Base-by-base conservation (phyloP, 768 basidiomycete species). In the Tricholoma matsutake region DNA sequence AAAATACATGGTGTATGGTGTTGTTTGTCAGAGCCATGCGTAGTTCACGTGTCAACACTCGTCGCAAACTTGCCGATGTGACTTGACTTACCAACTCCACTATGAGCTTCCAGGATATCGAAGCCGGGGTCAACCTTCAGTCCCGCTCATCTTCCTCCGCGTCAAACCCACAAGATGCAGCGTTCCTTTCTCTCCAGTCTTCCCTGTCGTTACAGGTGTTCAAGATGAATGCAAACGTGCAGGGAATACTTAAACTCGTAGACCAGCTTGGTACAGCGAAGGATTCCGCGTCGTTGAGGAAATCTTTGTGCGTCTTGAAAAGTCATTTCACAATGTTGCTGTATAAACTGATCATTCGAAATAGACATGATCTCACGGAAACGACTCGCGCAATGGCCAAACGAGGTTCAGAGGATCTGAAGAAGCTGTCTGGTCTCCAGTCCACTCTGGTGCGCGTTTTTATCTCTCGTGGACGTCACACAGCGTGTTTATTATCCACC, bases 171-270 rank as follows among this genome's bases (percentile, higher is more conserved):
- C 81, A 91, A 70, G 93, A 95, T 74, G 81, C 85, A 6, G 81
- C 88, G 3, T 98, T 96, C 73, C 76, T 82, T 9, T 80, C 79
- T 32, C 77, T 96, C 14, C 94, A 94, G 70, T 86, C 84, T 3
- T 92, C 92, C 13, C 75, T 94, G 61, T 90, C 90, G 1, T 81
- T 98, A 6, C 96, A 98, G 73, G 93, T 96, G 60, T 98, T 98
- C 88, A 98, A 98, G 84, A 94, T 98, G 79, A 96, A 96, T 68
- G 86, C 92, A 61, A 99, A 99, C 75, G 94, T 98, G 2, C 93
- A 96, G 69, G 96, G 92, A 14, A 96, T 99, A 54, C 74, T 94
- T 67, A 93, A 92, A 75, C 82, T 95, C n/a, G 93, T 98, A n/a
- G 95, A 98, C 70, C 92, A 96, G 73, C 83, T 99, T 1, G 96